phyloP scores from a whole-genome alignment of 2,329 filamentous ascomycete species.

The Hymenoscyphus fraxineus region DNA sequence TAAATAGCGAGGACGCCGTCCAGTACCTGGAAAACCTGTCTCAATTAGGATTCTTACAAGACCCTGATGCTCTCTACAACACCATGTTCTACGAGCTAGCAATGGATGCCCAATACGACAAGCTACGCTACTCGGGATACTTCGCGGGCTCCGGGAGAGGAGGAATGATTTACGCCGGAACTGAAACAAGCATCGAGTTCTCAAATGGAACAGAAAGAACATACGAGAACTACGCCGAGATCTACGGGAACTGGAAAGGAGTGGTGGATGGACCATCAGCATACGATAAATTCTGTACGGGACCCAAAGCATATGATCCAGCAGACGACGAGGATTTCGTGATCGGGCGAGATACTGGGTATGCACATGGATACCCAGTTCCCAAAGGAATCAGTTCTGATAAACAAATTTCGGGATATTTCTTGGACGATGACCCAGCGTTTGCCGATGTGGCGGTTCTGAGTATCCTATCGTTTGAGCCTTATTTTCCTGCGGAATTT shows the following conservation, averaged over 20 bases:
- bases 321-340: slow-evolving; percentile 6
- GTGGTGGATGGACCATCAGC: slow-evolving; percentile 27
- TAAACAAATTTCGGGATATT: slow-evolving; percentile 28
- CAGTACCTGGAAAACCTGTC: slow-evolving; percentile 45
- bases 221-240: slow-evolving; percentile 35
- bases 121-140: slow-evolving; percentile 31
- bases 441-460: slow-evolving; percentile 29
- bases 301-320: slow-evolving; percentile 22
- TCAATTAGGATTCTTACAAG: slow-evolving; percentile 35
- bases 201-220: slow-evolving; percentile 37
- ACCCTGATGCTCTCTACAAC: slow-evolving; percentile 40
- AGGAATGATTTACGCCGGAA: slow-evolving; percentile 37
- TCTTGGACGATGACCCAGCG: slow-evolving; percentile 20
- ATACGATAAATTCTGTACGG: slow-evolving; percentile 26
- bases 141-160: slow-evolving; percentile 35
- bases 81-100: slow-evolving; percentile 38
- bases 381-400: slow-evolving; percentile 26
- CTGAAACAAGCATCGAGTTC: slow-evolving; percentile 37
- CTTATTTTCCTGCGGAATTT: slow-evolving; percentile 23
- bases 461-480: slow-evolving; percentile 25
- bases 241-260: slow-evolving; percentile 32
- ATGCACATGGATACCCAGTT: slow-evolving; percentile 24
- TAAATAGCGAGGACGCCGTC: slow-evolving; percentile 51
- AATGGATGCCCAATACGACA: slow-evolving; percentile 21
- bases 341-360: background rate